Evolutionary conservation across 257 asterid species (phyloP).

Genomic region (Anisodus tanguticus): DNA sequence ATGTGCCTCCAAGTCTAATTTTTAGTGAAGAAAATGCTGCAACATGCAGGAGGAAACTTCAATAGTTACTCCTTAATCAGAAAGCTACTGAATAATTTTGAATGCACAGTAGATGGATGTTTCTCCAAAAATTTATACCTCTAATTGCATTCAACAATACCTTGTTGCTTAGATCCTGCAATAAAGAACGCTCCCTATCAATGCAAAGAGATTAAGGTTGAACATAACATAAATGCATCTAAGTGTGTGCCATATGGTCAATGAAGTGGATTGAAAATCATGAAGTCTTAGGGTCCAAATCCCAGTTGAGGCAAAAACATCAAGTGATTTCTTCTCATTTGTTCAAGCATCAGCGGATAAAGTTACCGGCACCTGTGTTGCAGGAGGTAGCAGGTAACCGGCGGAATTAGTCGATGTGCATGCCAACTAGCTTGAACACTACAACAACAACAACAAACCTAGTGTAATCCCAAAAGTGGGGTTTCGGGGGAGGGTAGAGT

Average conservation of each 20-base stretch:
- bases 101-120: background rate
- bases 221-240: background rate
- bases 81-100: conserved; percentile 22
- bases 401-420: no score
- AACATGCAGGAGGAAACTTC: conserved; percentile 14
- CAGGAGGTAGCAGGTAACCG: no score
- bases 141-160: conserved; percentile 64
- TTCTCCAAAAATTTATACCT: conserved; percentile 46
- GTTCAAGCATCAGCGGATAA: background rate
- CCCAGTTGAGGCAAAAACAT: background rate
- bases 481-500: no score
- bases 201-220: background rate
- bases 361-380: no score
- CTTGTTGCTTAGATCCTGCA: conserved; percentile 73
- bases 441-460: no score
- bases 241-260: background rate
- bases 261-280: background rate
- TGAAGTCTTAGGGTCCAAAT: background rate
- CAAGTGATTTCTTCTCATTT: background rate
- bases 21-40: conserved; percentile 86
- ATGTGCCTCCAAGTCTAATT: conserved; percentile 87
- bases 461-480: no score
- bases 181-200: background rate
- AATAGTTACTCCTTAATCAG: background rate
- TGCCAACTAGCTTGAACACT: no score